Conservation (phyloP, 2,329 filamentous ascomycete species). For the Coniochaeta prunicola region DNA sequence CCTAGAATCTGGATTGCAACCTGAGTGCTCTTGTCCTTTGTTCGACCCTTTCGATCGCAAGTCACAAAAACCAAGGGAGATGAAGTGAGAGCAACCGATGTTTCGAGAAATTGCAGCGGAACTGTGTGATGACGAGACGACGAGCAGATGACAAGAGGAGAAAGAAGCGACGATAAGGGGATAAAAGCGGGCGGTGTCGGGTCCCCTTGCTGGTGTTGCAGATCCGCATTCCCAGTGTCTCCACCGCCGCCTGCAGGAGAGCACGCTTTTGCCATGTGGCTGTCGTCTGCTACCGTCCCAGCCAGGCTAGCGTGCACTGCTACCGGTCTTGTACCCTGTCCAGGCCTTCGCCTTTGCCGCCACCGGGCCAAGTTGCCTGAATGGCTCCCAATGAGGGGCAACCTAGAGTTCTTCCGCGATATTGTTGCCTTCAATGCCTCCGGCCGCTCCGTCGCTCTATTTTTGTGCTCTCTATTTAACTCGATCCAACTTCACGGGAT, state of each 20-base stretch:
- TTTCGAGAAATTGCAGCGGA: neutral
- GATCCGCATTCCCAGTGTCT: neutral
- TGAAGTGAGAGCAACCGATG: neutral
- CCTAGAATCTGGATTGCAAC: neutral
- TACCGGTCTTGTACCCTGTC: neutral
- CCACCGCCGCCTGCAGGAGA: neutral
- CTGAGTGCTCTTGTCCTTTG: neutral
- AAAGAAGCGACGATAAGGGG: neutral
- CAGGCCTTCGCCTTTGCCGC: neutral
- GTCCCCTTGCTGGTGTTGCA: neutral
- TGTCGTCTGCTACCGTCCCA: neutral
- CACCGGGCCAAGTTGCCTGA: neutral
- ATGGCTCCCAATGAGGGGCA: neutral
- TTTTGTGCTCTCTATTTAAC: too few species aligned
- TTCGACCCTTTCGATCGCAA: neutral
- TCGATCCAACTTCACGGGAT: too few species aligned
- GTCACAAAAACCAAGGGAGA: too few species aligned
- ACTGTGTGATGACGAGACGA: neutral
- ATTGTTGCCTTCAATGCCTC: neutral
- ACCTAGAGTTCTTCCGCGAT: too few species aligned
- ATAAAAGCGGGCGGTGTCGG: neutral
- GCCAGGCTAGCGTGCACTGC: too few species aligned
- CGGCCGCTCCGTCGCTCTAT: too few species aligned
- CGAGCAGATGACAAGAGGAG: neutral
- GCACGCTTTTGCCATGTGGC: constrained; percentile 1